Evolutionary conservation across 2,329 filamentous ascomycete species (phyloP).

Genomic region (Arthroderma sp.): DNA sequence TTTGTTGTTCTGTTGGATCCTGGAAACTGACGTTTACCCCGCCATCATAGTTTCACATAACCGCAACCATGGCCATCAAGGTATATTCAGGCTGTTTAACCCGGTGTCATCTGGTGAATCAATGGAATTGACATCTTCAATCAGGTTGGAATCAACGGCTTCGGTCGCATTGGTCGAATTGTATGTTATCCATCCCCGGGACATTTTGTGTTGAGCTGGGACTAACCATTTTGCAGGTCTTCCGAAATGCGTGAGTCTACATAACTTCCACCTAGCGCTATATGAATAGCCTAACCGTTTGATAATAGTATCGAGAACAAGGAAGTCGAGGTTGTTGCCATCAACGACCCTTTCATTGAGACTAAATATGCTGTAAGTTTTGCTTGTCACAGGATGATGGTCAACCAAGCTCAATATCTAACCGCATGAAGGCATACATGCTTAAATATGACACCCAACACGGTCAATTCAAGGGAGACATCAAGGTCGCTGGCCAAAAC

Average conservation of each 20-base stretch:
- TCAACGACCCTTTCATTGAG: slow-evolving; percentile 99
- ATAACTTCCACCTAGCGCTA: not conserved
- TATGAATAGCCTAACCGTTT: not conserved
- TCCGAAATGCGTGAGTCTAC: slow-evolving; percentile 74
- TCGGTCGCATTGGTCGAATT: slow-evolving; percentile 98
- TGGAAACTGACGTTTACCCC: slow-evolving; percentile 3
- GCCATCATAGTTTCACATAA: slow-evolving; percentile 4
- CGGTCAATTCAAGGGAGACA: slow-evolving; percentile 87
- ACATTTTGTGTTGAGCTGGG: slow-evolving; percentile 8
- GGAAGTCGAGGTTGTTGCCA: slow-evolving; percentile 83
- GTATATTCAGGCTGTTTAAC: slow-evolving; percentile 6
- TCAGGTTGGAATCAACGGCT: slow-evolving; percentile 97
- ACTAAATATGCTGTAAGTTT: slow-evolving; percentile 84
- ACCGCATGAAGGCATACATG: slow-evolving; percentile 70
- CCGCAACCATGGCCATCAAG: slow-evolving; percentile 12
- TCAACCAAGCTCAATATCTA: slow-evolving; percentile 6
- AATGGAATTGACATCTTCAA: slow-evolving; percentile 23
- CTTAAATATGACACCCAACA: slow-evolving; percentile 98
- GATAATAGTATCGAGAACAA: slow-evolving; percentile 57
- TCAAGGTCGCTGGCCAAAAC: slow-evolving; percentile 58
- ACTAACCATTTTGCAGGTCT: slow-evolving; percentile 43
- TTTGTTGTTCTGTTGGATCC: not conserved
- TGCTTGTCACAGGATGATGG: not conserved
- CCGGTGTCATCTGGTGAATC: not conserved
- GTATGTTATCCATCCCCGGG: slow-evolving; percentile 27